Evolutionary conservation across 2,329 filamentous ascomycete species (phyloP).

Genomic region (Alternaria arborescens): DNA sequence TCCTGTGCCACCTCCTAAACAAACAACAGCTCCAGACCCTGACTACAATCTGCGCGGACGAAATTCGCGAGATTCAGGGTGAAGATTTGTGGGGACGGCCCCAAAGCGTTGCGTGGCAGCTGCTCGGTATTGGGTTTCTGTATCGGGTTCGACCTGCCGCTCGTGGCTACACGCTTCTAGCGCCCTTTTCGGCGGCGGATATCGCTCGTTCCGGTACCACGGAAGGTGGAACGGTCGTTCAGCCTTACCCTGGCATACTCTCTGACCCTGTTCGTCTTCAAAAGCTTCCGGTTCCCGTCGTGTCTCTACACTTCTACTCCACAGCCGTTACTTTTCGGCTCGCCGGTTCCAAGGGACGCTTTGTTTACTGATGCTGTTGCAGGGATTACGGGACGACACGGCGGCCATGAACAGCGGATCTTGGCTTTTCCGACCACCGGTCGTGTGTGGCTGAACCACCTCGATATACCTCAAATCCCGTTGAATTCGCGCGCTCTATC

Average conservation of each 20-base stretch:
- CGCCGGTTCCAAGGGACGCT: not conserved
- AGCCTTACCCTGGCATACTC: slow-evolving; percentile 13
- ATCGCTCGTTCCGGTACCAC: slow-evolving; percentile 8
- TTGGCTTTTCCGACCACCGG: not conserved
- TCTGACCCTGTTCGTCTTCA: not conserved
- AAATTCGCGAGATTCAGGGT: slow-evolving; percentile 14
- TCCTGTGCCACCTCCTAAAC: not conserved
- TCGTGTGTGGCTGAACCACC: not conserved
- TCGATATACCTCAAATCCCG: slow-evolving; percentile 3
- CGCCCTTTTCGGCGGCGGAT: slow-evolving; percentile 12
- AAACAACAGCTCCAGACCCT: not conserved
- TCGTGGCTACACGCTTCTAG: slow-evolving; percentile 1
- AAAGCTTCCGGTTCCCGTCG: slow-evolving; percentile 12
- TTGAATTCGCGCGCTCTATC: not conserved
- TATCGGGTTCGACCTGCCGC: slow-evolving; percentile 5
- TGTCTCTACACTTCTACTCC: not conserved
- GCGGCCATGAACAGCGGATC: not conserved
- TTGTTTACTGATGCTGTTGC: not conserved
- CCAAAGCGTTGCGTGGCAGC: slow-evolving; percentile 3
- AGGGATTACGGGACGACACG: not conserved
- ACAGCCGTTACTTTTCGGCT: not conserved
- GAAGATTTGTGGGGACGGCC: slow-evolving; percentile 8
- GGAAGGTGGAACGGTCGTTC: not conserved
- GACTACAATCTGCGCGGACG: slow-evolving; percentile 10
- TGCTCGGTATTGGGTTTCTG: slow-evolving; percentile 8